Conservation (phyloP, 1,284 basidiomycete species). For the Moesziomyces globuligerus region DNA sequence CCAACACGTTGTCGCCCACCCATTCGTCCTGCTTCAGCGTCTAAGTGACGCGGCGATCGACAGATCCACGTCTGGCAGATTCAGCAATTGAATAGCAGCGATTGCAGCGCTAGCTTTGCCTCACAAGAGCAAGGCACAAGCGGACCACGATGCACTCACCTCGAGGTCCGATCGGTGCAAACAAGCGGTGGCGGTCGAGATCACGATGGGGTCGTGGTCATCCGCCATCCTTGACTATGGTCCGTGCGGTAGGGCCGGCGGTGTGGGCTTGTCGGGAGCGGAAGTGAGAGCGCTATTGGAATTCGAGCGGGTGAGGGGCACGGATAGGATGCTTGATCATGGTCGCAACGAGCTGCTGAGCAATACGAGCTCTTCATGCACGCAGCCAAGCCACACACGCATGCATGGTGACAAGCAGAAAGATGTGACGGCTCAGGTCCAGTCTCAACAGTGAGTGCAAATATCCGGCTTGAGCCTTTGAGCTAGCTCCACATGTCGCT, state of each 20-base stretch:
- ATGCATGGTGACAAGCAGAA: neutral
- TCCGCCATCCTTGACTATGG: slow-evolving; percentile 10
- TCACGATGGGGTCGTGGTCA: slow-evolving; percentile 25
- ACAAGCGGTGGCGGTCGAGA: slow-evolving; percentile 33
- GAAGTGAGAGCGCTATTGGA: neutral
- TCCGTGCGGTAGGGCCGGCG: too few species aligned
- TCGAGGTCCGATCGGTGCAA: slow-evolving; percentile 38
- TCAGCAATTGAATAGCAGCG: neutral
- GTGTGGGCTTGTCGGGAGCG: too few species aligned
- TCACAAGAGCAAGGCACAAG: neutral
- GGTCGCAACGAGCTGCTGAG: too few species aligned
- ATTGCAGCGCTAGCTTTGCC: too few species aligned
- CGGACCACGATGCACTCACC: slow-evolving; percentile 3
- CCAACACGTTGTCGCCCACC: slow-evolving; percentile 43
- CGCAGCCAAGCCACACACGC: neutral
- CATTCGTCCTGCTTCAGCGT: slow-evolving; percentile 36
- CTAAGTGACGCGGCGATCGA: too few species aligned
- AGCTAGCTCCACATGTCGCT: neutral
- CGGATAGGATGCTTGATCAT: too few species aligned
- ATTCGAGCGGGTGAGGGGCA: neutral
- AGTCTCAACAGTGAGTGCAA: too few species aligned
- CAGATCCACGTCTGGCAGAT: slow-evolving; percentile 1
- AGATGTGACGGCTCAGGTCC: too few species aligned
- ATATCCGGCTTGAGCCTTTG: too few species aligned
- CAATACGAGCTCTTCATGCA: neutral